phyloP scores from a whole-genome alignment of 768 basidiomycete species.

The Russula griseocarnosa region DNA sequence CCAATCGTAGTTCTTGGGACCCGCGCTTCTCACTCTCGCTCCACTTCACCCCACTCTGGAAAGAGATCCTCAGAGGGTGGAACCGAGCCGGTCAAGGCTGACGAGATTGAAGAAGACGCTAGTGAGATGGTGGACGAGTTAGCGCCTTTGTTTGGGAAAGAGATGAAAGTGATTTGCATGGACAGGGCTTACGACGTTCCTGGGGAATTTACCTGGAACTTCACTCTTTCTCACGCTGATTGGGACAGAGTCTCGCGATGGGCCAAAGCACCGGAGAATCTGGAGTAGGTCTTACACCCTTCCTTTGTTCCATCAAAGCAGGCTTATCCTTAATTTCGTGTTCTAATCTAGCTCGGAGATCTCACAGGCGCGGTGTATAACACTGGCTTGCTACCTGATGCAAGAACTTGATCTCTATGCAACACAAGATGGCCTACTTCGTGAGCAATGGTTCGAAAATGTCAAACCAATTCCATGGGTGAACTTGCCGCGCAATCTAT shows the following conservation, averaged over 20 bases:
- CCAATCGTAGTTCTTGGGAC: slow-evolving; percentile 16
- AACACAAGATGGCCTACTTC: background rate
- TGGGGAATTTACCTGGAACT: slow-evolving; percentile 10
- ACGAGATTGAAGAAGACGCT: slow-evolving; percentile 13
- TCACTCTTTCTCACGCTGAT: background rate
- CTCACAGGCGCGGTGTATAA: slow-evolving; percentile 13
- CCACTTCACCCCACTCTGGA: slow-evolving; percentile 3
- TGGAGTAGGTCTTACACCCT: slow-evolving; percentile 8
- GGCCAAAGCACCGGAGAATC: slow-evolving; percentile 7
- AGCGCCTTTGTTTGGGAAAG: slow-evolving; percentile 18
- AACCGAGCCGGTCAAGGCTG: background rate
- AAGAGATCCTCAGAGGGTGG: background rate
- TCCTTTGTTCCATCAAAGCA: background rate
- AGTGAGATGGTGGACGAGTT: slow-evolving; percentile 22
- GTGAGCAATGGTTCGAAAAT: slow-evolving; percentile 26
- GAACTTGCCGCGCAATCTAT: slow-evolving; percentile 15
- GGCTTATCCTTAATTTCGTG: background rate
- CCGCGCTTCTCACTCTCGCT: slow-evolving; percentile 9
- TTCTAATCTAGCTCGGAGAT: slow-evolving; percentile 8
- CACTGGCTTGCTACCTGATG: slow-evolving; percentile 16
- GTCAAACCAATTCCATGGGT: slow-evolving; percentile 19
- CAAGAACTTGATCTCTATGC: slow-evolving; percentile 12
- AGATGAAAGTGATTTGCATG: slow-evolving; percentile 22
- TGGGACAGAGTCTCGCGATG: slow-evolving; percentile 19
- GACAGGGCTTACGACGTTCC: slow-evolving; percentile 1